Base-by-base conservation (phyloP, 371 early-diverging fungal species). In the Agmasoma carcini region DNA sequence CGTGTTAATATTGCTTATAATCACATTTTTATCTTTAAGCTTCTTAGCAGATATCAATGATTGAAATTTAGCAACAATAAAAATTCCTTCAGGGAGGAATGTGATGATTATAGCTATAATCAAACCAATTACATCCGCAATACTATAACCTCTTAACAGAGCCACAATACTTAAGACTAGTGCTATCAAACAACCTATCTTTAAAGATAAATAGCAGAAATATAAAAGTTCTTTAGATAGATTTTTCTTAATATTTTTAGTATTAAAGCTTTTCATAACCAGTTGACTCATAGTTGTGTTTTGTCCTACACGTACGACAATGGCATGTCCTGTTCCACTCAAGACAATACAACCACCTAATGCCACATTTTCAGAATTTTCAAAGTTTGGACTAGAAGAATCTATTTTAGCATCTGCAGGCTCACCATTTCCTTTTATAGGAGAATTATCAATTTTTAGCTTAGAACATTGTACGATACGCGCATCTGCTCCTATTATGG, bases 401-500 rank as follows among this genome's bases (percentile, higher is more conserved):
- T 1, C 40, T 37, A 88, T 82, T 68, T 81, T 81, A 47, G 6
- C 11, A 9, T 5, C 9, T 69, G 87, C 89, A 11, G 90, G 87
- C 40, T 88, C 90, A 0, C 86, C 78, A 71, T 90, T 89, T 53
- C 90, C 91, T 1, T 89, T 90, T 38, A 90, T 69, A n/a, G 85
- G 85, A 6, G 90, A 88, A 78, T 88, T 88, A 77, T 91, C 90
- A 33, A 90, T 87, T 71, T 90, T 86, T 59, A 90, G 73, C 20
- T 91, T 88, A 15, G 78, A 78, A 38, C 79, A 72, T 41, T 77
- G 60, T 59, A 83, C 82, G 22, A 91, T 49, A 46, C 72, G 69
- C 40, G 86, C 65, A 78, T 91, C 92, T 2, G 91, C 90, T 1
- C 90, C 88, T 12, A 86, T 69, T 70, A 88, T 90, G 76, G 90